phyloP scores from a whole-genome alignment of 1,284 basidiomycete genomes.

The Cutaneotrichosporon cutaneum region DNA sequence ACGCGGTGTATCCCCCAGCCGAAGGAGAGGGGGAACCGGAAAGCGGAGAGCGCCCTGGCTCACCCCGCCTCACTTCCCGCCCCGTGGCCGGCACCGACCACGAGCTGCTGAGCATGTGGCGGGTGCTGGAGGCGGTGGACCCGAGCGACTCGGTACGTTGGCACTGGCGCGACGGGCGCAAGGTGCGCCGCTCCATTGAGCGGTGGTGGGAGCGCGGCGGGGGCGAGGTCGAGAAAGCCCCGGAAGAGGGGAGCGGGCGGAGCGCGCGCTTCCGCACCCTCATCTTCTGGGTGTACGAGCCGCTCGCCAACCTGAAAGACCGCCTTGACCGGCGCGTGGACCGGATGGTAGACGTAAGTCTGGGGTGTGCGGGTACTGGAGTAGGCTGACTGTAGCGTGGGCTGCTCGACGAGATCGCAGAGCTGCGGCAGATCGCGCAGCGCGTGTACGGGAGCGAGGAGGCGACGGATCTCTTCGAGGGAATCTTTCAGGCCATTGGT shows the following conservation, averaged over 20 bases:
- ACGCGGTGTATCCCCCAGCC: constrained; percentile 35
- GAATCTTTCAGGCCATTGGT: constrained; percentile 96
- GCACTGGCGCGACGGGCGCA: constrained; percentile 94
- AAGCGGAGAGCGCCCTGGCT: not conserved
- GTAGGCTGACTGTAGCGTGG: constrained; percentile 61
- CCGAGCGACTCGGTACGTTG: constrained; percentile 74
- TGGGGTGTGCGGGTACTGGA: not conserved
- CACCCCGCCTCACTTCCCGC: constrained; percentile 25
- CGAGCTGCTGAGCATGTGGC: constrained; percentile 64
- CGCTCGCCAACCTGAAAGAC: constrained; percentile 62
- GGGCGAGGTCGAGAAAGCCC: constrained; percentile 55
- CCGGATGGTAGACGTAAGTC: constrained; percentile 76
- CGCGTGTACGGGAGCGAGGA: constrained; percentile 41
- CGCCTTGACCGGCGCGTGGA: constrained; percentile 80
- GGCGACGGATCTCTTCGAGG: constrained; percentile 54
- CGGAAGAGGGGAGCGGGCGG: constrained; percentile 52
- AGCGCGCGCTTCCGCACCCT: constrained; percentile 64
- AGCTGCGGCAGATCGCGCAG: constrained; percentile 54
- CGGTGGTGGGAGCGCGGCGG: constrained; percentile 74
- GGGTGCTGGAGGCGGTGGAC: constrained; percentile 70
- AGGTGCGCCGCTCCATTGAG: constrained; percentile 75
- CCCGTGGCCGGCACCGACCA: constrained; percentile 56
- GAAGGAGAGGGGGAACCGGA: constrained; percentile 33
- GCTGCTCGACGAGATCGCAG: constrained; percentile 74
- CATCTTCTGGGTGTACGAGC: constrained; percentile 88